A percentile compares a stretch with the other conserved stretches of the same genome.
Conservation (phyloP, 2,329 filamentous ascomycete species). For the Parasarocladium wereldwijsianum region DNA sequence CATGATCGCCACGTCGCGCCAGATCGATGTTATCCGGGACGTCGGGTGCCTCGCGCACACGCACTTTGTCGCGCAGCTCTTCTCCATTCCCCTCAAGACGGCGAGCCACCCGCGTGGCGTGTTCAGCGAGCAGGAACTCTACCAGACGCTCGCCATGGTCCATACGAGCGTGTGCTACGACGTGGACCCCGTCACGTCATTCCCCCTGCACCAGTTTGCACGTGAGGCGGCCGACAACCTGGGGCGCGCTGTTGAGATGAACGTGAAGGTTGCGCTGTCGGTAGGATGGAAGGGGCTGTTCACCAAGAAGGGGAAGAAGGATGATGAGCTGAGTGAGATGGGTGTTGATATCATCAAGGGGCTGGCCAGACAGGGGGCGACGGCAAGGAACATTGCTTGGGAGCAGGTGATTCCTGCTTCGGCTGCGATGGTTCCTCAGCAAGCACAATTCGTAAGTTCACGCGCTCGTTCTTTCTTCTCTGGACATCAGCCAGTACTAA, state of each 20-base stretch:
- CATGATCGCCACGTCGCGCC: constrained; percentile 35
- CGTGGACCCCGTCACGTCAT: constrained; percentile 51
- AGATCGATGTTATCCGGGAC: constrained; percentile 58
- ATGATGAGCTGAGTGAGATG: constrained; percentile 44
- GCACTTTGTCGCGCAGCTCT: constrained; percentile 46
- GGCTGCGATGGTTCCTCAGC: constrained; percentile 52
- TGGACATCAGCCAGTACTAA: constrained; percentile 5
- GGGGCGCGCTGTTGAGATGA: constrained; percentile 45
- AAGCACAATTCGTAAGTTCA: constrained; percentile 47
- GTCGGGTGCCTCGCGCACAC: constrained; percentile 54
- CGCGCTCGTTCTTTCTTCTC: neutral
- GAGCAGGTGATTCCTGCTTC: constrained; percentile 55
- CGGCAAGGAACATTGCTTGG: constrained; percentile 53
- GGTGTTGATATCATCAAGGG: constrained; percentile 51
- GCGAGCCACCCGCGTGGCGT: constrained; percentile 42
- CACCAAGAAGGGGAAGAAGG: constrained; percentile 28
- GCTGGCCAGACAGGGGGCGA: constrained; percentile 48
- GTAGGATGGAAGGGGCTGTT: constrained; percentile 29
- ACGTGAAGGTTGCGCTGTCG: constrained; percentile 42
- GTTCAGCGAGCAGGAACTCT: constrained; percentile 39
- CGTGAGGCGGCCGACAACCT: constrained; percentile 43
- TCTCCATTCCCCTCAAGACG: constrained; percentile 54
- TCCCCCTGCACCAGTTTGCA: constrained; percentile 44
- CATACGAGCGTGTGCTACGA: constrained; percentile 53
- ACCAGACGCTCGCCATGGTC: constrained; percentile 49